Percentiles rank a stretch among this genome's conserved stretches.
Conservation (phyloP, 805 yeast species). For the Ogataea thermomethanolica region DNA sequence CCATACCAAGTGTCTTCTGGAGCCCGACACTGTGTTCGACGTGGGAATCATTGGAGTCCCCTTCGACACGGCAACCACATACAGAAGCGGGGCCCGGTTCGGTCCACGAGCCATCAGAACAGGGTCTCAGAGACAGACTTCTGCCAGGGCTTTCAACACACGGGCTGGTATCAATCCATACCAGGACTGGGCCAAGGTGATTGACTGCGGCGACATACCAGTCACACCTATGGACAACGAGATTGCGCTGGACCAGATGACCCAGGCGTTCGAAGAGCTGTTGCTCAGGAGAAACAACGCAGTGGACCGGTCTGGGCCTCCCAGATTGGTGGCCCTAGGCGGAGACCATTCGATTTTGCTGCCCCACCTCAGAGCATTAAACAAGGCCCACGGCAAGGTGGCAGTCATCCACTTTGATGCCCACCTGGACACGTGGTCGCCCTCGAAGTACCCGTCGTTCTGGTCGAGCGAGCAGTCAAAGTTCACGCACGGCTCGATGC, state of each 20-base stretch:
- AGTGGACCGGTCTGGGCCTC: constrained; percentile 37
- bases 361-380: constrained; percentile 66
- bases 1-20: constrained; percentile 51
- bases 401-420: constrained; percentile 83
- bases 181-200: constrained; percentile 43
- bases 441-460: constrained; percentile 56
- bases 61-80: constrained; percentile 11
- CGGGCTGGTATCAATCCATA: constrained; percentile 52
- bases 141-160: constrained; percentile 65
- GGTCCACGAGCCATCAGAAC: constrained; percentile 72
- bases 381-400: constrained; percentile 59
- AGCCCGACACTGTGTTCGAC: constrained; percentile 50
- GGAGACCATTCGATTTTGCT: constrained; percentile 80
- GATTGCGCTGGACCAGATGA: constrained; percentile 52
- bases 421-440: constrained; percentile 80
- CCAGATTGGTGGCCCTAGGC: constrained; percentile 69
- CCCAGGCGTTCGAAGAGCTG: constrained; percentile 53
- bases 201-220: constrained; percentile 59
- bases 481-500: constrained; percentile 81
- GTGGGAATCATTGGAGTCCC: constrained; percentile 46
- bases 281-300: constrained; percentile 34
- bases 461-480: constrained; percentile 40
- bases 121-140: constrained; percentile 68
- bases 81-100: constrained; percentile 10
- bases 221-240: constrained; percentile 57